phyloP scores from a whole-genome alignment of 371 early-diverging fungal species.

The Rhizopus sp. region DNA sequence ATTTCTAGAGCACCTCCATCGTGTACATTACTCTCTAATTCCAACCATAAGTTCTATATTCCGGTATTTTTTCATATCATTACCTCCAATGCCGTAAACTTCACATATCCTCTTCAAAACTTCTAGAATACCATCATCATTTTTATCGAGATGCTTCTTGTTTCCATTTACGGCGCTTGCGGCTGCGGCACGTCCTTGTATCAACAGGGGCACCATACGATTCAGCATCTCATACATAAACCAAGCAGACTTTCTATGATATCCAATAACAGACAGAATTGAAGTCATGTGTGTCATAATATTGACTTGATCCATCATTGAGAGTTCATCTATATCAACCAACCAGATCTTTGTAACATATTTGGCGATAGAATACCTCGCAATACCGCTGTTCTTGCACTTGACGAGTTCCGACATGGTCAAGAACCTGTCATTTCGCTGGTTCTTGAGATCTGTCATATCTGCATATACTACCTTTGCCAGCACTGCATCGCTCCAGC shows the following conservation, averaged over 20 bases:
- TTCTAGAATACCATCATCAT: conserved; percentile 64
- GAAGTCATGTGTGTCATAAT: conserved; percentile 67
- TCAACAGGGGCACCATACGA: conserved; percentile 62
- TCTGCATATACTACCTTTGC: conserved; percentile 16
- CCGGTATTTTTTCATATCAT: neutral
- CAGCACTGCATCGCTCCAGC: conserved; percentile 37
- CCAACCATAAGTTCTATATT: neutral
- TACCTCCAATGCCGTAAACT: conserved; percentile 67
- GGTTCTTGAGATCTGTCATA: neutral
- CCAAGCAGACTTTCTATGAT: conserved; percentile 77
- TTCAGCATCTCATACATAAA: conserved; percentile 70
- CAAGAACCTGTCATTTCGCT: conserved; percentile 12
- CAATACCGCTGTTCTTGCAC: conserved; percentile 26
- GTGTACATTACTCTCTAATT: conserved; percentile 25
- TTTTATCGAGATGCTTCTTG: conserved; percentile 16
- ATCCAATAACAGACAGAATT: conserved; percentile 65
- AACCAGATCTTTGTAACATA: conserved; percentile 66
- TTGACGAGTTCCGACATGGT: conserved; percentile 14
- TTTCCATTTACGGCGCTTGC: conserved; percentile 26
- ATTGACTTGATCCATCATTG: conserved; percentile 65
- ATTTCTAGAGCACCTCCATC: conserved; percentile 26
- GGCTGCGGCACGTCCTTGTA: conserved; percentile 47
- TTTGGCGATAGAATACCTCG: conserved; percentile 58
- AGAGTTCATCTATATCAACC: conserved; percentile 55
- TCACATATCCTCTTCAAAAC: conserved; percentile 70